phyloP scores from a whole-genome alignment of 345 rosid genomes.

The Cardamine occulta region DNA sequence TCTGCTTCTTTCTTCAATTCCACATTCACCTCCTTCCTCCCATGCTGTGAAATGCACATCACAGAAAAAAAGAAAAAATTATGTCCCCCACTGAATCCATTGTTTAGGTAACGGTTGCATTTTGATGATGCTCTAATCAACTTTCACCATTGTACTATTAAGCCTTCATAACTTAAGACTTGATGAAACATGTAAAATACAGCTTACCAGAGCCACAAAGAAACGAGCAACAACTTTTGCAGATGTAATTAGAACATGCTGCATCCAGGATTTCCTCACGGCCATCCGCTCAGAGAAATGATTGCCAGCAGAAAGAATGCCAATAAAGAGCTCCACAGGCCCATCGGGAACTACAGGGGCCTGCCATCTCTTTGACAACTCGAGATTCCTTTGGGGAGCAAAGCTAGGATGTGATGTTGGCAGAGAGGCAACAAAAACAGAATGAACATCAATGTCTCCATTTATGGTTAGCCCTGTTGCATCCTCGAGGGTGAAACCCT shows the following conservation, averaged over 20 bases:
- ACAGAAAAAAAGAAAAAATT: neutral
- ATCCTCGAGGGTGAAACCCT: constrained; percentile 97
- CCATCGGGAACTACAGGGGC: constrained; percentile 68
- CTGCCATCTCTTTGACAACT: constrained; percentile 78
- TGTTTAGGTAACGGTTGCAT: neutral
- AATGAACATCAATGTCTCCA: constrained; percentile 82
- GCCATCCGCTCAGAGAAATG: constrained; percentile 98
- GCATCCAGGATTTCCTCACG: constrained; percentile 96
- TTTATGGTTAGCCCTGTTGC: constrained; percentile 83
- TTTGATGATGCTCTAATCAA: neutral
- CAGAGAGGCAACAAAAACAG: constrained; percentile 81
- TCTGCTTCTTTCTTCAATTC: constrained; percentile 96
- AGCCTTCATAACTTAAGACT: constrained; percentile 2
- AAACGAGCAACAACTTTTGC: constrained; percentile 90
- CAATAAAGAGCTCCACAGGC: constrained; percentile 76
- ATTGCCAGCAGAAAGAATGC: constrained; percentile 93
- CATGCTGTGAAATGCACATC: constrained; percentile 56
- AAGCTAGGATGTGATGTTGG: constrained; percentile 84
- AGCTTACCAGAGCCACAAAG: constrained; percentile 85
- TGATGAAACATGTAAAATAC: constrained; percentile 4
- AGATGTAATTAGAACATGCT: constrained; percentile 74
- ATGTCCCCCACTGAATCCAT: neutral
- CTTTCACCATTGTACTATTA: neutral
- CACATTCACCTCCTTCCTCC: constrained; percentile 87
- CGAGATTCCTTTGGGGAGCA: constrained; percentile 83